phyloP scores from a whole-genome alignment of 805 yeast species.

The Komagataella kurtzmanii region DNA sequence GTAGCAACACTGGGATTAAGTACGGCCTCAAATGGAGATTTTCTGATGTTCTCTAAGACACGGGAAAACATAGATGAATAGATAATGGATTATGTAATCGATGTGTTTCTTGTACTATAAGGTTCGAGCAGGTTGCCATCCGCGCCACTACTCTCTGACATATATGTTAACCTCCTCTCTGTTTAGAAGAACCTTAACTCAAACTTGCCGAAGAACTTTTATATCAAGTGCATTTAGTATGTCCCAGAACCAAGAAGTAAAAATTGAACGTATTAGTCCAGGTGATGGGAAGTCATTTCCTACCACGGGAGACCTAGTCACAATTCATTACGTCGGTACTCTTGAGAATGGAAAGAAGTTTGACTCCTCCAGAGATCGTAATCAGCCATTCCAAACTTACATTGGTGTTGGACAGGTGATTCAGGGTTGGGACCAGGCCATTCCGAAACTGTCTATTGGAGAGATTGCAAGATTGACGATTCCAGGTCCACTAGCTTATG shows the following conservation, averaged over 20 bases:
- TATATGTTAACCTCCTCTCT: background rate
- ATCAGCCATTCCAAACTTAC: slow-evolving; percentile 85
- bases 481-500: slow-evolving; percentile 90
- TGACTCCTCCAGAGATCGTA: slow-evolving; percentile 91
- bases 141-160: background rate
- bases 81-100: background rate
- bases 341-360: slow-evolving; percentile 92
- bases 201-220: background rate
- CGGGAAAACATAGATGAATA: background rate
- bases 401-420: slow-evolving; percentile 96
- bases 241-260: background rate
- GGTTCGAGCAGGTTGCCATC: background rate
- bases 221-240: background rate
- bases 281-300: slow-evolving; percentile 89
- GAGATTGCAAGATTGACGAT: slow-evolving; percentile 87
- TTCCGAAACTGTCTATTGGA: slow-evolving; percentile 85
- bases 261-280: slow-evolving; percentile 9
- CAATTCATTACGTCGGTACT: slow-evolving; percentile 94
- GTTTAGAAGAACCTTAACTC: background rate
- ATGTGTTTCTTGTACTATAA: background rate
- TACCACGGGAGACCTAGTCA: slow-evolving; percentile 72
- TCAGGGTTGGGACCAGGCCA: slow-evolving; percentile 93
- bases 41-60: background rate
- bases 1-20: slow-evolving; percentile 21
- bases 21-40: slow-evolving; percentile 14